Evolutionary conservation across 2,329 filamentous ascomycete genomes (phyloP).

Genomic region (Fusarium sarcochroum): DNA sequence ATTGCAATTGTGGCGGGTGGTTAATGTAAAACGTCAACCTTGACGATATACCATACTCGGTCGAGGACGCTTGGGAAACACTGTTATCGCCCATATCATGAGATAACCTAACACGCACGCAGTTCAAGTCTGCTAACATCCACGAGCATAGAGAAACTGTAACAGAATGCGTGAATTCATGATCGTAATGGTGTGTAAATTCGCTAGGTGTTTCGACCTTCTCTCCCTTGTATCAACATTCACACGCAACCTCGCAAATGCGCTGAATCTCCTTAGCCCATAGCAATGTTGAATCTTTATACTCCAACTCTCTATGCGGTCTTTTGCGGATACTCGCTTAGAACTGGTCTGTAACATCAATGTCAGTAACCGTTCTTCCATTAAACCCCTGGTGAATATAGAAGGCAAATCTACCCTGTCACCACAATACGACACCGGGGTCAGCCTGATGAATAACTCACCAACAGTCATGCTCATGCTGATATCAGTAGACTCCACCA

Average conservation of each 20-base stretch:
- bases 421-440: not conserved
- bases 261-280: slow-evolving; percentile 9
- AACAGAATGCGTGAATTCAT: slow-evolving; percentile 46
- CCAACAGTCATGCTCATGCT: slow-evolving; percentile 82
- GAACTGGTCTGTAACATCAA: slow-evolving; percentile 40
- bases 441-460: slow-evolving; percentile 55
- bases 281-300: slow-evolving; percentile 5
- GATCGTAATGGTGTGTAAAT: slow-evolving; percentile 46
- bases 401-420: not conserved
- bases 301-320: slow-evolving; percentile 11
- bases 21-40: not conserved
- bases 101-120: not conserved
- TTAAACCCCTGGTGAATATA: not conserved
- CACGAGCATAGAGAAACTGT: slow-evolving; percentile 6
- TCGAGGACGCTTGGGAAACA: not conserved
- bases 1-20: not conserved
- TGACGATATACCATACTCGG: not conserved
- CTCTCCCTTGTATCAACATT: slow-evolving; percentile 14
- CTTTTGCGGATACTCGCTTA: slow-evolving; percentile 21
- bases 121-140: not conserved
- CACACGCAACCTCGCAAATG: slow-evolving; percentile 2
- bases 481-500: slow-evolving; percentile 95
- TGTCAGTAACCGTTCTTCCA: slow-evolving; percentile 20
- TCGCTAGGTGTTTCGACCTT: slow-evolving; percentile 38
- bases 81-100: too few relatives aligned